phyloP scores from a whole-genome alignment of 306 rosid species.

The Prunus fruticosa region DNA sequence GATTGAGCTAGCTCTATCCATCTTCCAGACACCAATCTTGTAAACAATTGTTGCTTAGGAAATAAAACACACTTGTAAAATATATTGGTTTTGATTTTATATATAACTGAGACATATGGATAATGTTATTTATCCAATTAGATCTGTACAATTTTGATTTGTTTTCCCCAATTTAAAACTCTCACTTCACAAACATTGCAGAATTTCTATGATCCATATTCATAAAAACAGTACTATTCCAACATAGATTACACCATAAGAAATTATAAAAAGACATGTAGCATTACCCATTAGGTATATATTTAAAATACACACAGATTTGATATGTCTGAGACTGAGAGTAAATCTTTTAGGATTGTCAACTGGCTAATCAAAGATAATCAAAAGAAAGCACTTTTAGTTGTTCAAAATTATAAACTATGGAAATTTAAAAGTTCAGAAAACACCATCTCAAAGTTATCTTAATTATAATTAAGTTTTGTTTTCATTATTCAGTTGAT shows the following conservation, averaged over 20 bases:
- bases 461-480: not conserved
- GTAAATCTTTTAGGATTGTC: constrained; percentile 8
- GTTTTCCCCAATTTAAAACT: not conserved
- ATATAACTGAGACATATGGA: not conserved
- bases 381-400: constrained; percentile 23
- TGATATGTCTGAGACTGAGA: not conserved
- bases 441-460: constrained; percentile 3
- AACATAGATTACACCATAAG: not conserved
- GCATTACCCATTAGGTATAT: not conserved
- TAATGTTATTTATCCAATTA: constrained; percentile 1
- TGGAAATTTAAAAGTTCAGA: constrained; percentile 1
- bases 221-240: not conserved
- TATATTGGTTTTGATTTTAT: not conserved
- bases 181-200: constrained; percentile 3
- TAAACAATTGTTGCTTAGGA: constrained; percentile 1
- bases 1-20: not conserved
- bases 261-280: not conserved
- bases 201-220: not conserved
- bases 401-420: constrained; percentile 9
- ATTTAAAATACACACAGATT: not conserved
- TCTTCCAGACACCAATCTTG: not conserved
- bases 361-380: constrained; percentile 9
- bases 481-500: not conserved
- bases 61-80: constrained; percentile 1
- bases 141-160: constrained; percentile 1